Base-by-base conservation (phyloP, 345 rosid genomes). In the Melaleuca alternifolia region DNA sequence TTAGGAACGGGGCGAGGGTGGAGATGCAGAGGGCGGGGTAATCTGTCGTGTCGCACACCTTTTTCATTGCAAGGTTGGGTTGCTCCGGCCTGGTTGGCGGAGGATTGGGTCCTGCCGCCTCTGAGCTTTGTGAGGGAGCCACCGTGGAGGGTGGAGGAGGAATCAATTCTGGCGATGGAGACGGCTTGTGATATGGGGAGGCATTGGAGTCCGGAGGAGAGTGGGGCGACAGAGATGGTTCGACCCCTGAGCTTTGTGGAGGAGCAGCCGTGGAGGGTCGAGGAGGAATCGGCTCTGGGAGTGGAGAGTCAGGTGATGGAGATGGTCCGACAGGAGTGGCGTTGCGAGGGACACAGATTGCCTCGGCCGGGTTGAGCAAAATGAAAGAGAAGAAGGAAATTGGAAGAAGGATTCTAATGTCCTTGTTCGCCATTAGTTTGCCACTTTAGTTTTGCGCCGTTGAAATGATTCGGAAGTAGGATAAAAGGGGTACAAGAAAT, bases 11-110 rank as follows among this genome's bases (percentile, higher is more conserved):
- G 41, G 57, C 20, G 20, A 93, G 11, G 6, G 91, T 85, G 3
- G 91, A 50, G 50, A 87, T 53, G 85, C 98, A 94, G 21, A 95
- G 85, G 41, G 56, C 13, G 1, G 95, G 91, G 79, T 79, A 81
- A 85, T 91, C 92, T 0, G 96, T 92, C 50, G 75, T 9, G 41
- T 84, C 84, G 50, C 96, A 95, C 7, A 89, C 84, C 81, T 71
- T 71, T 71, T 71, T 10, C 9, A 71, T 23, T 3, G 2, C 48
- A 13, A 71, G 81, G 81, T 71, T 37, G 81, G 23, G 87, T 28
- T 5, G 57, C n/a, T n/a, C n/a, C n/a, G n/a, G n/a, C n/a, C n/a
- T n/a, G 23, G 87, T 28, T 5, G 57, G 83, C 5, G 84, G 24
- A 71, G 75, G 84, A 44, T 10, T 9, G 7, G n/a, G 23, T 9